These are phyloP conservation scores for Penicillium arizonense DNA, from an alignment of 495 filamentous ascomycete species.

Conservation along the genomic window DNA sequence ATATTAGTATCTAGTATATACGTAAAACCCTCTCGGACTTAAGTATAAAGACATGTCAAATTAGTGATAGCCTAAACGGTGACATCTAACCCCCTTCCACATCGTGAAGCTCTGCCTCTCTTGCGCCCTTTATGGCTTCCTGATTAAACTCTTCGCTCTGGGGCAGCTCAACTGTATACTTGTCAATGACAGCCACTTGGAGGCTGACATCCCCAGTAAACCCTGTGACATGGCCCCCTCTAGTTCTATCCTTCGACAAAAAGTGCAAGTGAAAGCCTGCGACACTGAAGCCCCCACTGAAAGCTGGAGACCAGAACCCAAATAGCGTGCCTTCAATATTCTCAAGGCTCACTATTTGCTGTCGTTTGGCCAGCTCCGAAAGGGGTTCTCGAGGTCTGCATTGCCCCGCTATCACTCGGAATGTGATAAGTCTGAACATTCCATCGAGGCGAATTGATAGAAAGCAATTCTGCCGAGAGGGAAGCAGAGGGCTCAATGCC, in stretches of 20 bases:
- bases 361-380: slow-evolving; percentile 37
- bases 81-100: background rate
- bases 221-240: slow-evolving; percentile 49
- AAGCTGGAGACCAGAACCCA: slow-evolving; percentile 48
- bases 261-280: slow-evolving; percentile 54
- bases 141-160: slow-evolving; percentile 37
- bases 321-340: slow-evolving; percentile 41
- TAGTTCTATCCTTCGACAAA: slow-evolving; percentile 37
- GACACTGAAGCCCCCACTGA: slow-evolving; percentile 47
- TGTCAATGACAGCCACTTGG: slow-evolving; percentile 25
- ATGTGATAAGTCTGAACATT: background rate
- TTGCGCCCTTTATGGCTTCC: background rate
- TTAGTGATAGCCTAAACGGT: too few relatives aligned
- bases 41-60: too few relatives aligned
- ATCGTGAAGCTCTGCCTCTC: background rate
- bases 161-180: slow-evolving; percentile 39
- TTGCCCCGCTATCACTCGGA: slow-evolving; percentile 9
- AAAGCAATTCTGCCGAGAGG: slow-evolving; percentile 12
- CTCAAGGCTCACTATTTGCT: slow-evolving; percentile 34
- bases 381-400: slow-evolving; percentile 33
- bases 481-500: slow-evolving; percentile 13
- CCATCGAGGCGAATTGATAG: slow-evolving; percentile 9
- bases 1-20: too few relatives aligned
- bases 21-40: too few relatives aligned
- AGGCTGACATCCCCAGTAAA: slow-evolving; percentile 40